Evolutionary conservation across 306 rosid species (phyloP), one percentile per base, ranked within the genome.

Genomic region (Acmispon strigosus): DNA sequence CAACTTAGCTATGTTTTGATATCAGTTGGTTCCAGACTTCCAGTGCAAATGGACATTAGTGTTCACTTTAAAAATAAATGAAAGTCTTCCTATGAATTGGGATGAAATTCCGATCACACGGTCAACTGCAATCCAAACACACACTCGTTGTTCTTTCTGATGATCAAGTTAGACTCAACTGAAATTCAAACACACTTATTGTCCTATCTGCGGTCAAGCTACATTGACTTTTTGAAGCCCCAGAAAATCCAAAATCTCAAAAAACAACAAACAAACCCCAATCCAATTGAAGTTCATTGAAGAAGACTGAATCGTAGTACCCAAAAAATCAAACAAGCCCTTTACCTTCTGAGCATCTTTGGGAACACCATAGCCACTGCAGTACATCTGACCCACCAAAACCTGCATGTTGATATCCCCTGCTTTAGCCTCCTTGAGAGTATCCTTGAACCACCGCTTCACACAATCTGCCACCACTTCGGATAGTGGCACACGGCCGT

Each of bases 331-430:
- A 62, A 55, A 56, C 0, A 2, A 47, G 8, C 8, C 50, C 42
- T 48, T 18, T 15, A 94, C 97, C 99, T 87, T 84, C 45, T 94
- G 96, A 44, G 84, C 84, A 81, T 94, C 97, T 85, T 87, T 87
- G 50, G 95, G 78, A 66, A 89, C 74, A 11, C 99, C 99, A 89
- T 91, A 91, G 71, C 99, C 99, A 67, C 78, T 88, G 45, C 56
- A 86, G 72, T 91, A 94, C 99, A 94, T 94, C 90, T 94, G 97
- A 44, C 90, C 96, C 16, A 91, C 87, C 87, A 91, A 80, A 41
- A 94, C 84, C 86, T 94, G 97, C 99, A 94, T 94, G 77, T 91
- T 94, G 15, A 91, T 77, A 36, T 94, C 96, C 13, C 99, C 97
- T 0, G 78, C 78, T 78, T 86, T 94, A 45, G 99, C 99, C 67